A percentile compares a stretch with the other conserved stretches of the same genome.
Evolutionary conservation across 495 filamentous ascomycete species (phyloP).

Genomic region (Podospora pseudocomata): DNA sequence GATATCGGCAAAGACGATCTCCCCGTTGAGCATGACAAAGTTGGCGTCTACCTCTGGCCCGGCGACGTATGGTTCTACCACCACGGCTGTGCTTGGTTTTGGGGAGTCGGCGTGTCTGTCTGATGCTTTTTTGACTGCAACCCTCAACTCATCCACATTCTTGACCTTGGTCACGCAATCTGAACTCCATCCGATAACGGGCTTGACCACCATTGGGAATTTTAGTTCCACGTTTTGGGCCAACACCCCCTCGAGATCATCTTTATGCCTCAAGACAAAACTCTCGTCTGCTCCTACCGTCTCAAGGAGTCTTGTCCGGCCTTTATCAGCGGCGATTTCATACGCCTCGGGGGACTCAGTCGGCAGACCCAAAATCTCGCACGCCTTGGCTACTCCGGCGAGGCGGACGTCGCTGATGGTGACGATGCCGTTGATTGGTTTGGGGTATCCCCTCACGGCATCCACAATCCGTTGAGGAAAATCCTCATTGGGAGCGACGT

Average conservation of each 20-base stretch:
- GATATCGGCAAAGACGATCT: conserved; percentile 41
- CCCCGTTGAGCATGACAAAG: conserved; percentile 37
- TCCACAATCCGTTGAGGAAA: conserved; percentile 21
- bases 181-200: conserved; percentile 38
- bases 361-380: conserved; percentile 18
- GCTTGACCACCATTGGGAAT: conserved; percentile 48
- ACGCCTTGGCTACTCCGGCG: conserved; percentile 18
- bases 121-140: conserved; percentile 26
- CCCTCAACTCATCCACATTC: conserved; percentile 26
- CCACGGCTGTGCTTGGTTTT: conserved; percentile 21
- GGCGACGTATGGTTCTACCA: conserved; percentile 31
- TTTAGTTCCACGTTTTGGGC: background rate
- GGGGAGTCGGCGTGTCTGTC: conserved; percentile 20
- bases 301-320: conserved; percentile 20
- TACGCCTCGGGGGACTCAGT: conserved; percentile 19
- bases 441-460: conserved; percentile 18
- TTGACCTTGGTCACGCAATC: conserved; percentile 45
- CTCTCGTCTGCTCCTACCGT: conserved; percentile 13
- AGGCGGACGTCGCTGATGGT: conserved; percentile 29
- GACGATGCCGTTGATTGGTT: conserved; percentile 26
- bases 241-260: conserved; percentile 14
- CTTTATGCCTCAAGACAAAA: conserved; percentile 14
- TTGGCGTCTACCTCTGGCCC: conserved; percentile 48
- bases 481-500: conserved; percentile 19
- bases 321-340: conserved; percentile 23